A percentile compares a stretch with the other conserved stretches of the same genome.
phyloP scores from a whole-genome alignment of 768 basidiomycete genomes.

The Pholiota microspora region DNA sequence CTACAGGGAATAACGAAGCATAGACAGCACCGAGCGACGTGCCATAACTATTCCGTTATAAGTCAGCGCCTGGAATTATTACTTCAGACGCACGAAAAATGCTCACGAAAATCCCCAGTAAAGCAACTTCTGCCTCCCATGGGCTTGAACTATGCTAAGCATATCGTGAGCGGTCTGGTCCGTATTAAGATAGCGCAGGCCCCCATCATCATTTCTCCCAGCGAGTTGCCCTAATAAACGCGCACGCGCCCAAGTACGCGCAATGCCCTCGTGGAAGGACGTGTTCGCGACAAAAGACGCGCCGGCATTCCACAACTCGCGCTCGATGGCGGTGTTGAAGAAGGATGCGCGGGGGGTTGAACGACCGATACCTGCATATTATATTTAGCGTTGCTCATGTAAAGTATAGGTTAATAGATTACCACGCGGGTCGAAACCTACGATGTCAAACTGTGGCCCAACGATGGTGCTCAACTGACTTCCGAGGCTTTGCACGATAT shows the following conservation, averaged over 20 bases:
- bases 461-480: slow-evolving; percentile 28
- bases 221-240: slow-evolving; percentile 30
- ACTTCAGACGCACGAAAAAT: background rate
- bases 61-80: background rate
- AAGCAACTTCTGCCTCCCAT: slow-evolving; percentile 29
- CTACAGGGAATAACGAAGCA: slow-evolving; percentile 33
- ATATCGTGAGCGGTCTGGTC: slow-evolving; percentile 37
- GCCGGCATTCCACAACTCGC: slow-evolving; percentile 14
- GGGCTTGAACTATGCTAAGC: slow-evolving; percentile 31
- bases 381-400: background rate
- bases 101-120: slow-evolving; percentile 33
- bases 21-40: slow-evolving; percentile 28
- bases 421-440: slow-evolving; percentile 51
- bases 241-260: slow-evolving; percentile 28
- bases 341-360: slow-evolving; percentile 33
- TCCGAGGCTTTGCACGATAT: slow-evolving; percentile 21
- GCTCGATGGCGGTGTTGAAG: slow-evolving; percentile 32
- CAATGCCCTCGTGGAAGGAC: slow-evolving; percentile 24
- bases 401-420: background rate
- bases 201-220: slow-evolving; percentile 24
- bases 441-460: slow-evolving; percentile 43
- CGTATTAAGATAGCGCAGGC: slow-evolving; percentile 31
- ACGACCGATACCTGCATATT: slow-evolving; percentile 28
- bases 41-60: slow-evolving; percentile 20
- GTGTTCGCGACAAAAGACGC: slow-evolving; percentile 23